Conservation (phyloP, 169 alveolate genomes). For the Plasmodium falciparum region DNA sequence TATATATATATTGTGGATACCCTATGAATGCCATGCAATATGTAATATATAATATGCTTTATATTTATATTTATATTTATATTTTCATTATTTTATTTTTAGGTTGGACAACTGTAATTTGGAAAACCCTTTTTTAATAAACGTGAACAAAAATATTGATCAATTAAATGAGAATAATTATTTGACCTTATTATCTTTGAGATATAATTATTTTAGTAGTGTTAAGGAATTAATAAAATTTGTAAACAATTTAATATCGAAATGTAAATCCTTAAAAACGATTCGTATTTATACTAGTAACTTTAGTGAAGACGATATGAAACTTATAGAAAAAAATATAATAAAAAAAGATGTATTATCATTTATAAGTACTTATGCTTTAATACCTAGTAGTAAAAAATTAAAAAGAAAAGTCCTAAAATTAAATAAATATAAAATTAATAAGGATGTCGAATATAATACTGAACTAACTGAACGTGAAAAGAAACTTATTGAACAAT, state of each 20-base stretch:
- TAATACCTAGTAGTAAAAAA: background rate
- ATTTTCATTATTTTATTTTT: background rate
- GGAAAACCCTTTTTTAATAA: slow-evolving; percentile 28
- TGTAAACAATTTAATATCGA: slow-evolving; percentile 31
- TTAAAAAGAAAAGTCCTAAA: slow-evolving; percentile 17
- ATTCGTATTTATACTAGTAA: slow-evolving; percentile 21
- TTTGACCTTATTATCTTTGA: slow-evolving; percentile 39
- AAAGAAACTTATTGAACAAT: slow-evolving; percentile 37
- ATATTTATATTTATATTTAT: background rate
- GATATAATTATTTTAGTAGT: slow-evolving; percentile 35
- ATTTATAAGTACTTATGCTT: slow-evolving; percentile 33
- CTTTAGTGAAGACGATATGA: slow-evolving; percentile 15
- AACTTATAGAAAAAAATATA: slow-evolving; percentile 9
- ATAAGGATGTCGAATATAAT: slow-evolving; percentile 36
- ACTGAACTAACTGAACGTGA: slow-evolving; percentile 36
- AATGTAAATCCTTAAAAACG: slow-evolving; percentile 28
- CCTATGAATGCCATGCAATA: background rate
- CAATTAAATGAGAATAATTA: slow-evolving; percentile 31
- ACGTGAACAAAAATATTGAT: slow-evolving; percentile 23
- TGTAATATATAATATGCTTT: background rate
- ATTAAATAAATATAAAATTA: slow-evolving; percentile 40
- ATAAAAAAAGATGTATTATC: slow-evolving; percentile 32
- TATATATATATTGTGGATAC: background rate
- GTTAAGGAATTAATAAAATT: slow-evolving; percentile 16
- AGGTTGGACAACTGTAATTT: slow-evolving; percentile 57